Percentiles rank a stretch among this genome's conserved stretches.
phyloP scores from a whole-genome alignment of 306 rosid genomes.

The Mimosa pudica region DNA sequence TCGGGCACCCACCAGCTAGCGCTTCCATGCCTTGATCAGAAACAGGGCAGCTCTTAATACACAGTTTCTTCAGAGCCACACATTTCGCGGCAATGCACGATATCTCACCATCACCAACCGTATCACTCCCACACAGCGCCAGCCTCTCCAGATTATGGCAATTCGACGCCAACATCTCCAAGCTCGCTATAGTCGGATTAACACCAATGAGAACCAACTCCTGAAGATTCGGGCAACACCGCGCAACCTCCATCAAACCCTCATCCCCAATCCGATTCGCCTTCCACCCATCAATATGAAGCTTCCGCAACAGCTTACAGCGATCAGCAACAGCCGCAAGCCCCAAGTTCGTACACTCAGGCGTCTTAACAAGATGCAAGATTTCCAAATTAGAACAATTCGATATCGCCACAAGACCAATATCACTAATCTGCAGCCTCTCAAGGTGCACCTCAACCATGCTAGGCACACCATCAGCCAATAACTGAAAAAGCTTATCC shows the following conservation, averaged over 20 bases:
- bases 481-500: slow-evolving; percentile 70
- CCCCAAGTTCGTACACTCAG: slow-evolving; percentile 85
- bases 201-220: slow-evolving; percentile 91
- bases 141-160: slow-evolving; percentile 84
- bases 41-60: slow-evolving; percentile 93
- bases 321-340: slow-evolving; percentile 70
- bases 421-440: slow-evolving; percentile 82
- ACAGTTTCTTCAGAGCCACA: slow-evolving; percentile 87
- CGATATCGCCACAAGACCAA: slow-evolving; percentile 75
- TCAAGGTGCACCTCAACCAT: slow-evolving; percentile 86
- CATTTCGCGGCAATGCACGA: slow-evolving; percentile 89
- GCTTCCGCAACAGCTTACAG: slow-evolving; percentile 85
- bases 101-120: slow-evolving; percentile 90
- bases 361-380: slow-evolving; percentile 89
- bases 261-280: slow-evolving; percentile 87
- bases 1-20: slow-evolving; percentile 84
- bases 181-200: slow-evolving; percentile 79
- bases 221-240: slow-evolving; percentile 75
- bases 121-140: slow-evolving; percentile 91
- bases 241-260: slow-evolving; percentile 81
- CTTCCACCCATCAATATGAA: slow-evolving; percentile 96
- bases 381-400: slow-evolving; percentile 76
- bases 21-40: slow-evolving; percentile 84
- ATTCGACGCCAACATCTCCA: slow-evolving; percentile 79
- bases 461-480: slow-evolving; percentile 48